These are phyloP conservation scores for Rhodotorula paludigena DNA, from an alignment of 768 basidiomycete genomes.

Conservation along the genomic window DNA sequence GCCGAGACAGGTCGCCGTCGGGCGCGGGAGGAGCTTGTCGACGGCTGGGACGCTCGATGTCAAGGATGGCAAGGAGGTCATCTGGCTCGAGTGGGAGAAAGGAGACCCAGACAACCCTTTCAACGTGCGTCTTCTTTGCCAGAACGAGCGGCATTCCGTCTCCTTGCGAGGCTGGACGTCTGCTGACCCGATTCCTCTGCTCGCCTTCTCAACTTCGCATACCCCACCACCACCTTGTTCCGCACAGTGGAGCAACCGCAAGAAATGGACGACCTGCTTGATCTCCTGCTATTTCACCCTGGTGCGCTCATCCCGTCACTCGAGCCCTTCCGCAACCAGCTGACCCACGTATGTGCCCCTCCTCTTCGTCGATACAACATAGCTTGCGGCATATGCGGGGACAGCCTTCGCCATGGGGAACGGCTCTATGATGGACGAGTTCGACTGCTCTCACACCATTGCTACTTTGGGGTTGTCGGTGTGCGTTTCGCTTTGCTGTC, in stretches of 20 bases:
- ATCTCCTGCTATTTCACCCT: conserved; percentile 28
- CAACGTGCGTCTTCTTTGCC: conserved; percentile 11
- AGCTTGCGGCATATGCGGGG: conserved; percentile 29
- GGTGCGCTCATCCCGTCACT: neutral
- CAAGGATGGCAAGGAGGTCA: conserved; percentile 4
- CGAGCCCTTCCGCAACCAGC: no score
- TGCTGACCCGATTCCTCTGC: neutral
- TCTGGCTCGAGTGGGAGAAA: conserved; percentile 29
- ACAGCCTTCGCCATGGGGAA: conserved; percentile 36
- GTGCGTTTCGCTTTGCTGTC: conserved; percentile 7
- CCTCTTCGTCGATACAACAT: neutral
- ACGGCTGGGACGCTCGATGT: neutral
- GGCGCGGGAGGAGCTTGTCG: neutral
- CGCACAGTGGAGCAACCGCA: conserved; percentile 16
- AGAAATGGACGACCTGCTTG: conserved; percentile 29
- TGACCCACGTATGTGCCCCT: neutral
- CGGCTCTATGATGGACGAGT: conserved; percentile 41
- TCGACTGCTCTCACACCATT: conserved; percentile 38
- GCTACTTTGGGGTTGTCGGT: conserved; percentile 43
- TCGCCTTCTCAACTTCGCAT: neutral
- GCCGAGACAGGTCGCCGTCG: neutral
- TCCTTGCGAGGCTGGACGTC: no score
- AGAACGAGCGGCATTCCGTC: no score
- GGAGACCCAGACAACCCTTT: conserved; percentile 29
- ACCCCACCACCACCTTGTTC: neutral